These are phyloP conservation scores for Suillus discolor DNA, from an alignment of 768 basidiomycete species.

Conservation along the genomic window DNA sequence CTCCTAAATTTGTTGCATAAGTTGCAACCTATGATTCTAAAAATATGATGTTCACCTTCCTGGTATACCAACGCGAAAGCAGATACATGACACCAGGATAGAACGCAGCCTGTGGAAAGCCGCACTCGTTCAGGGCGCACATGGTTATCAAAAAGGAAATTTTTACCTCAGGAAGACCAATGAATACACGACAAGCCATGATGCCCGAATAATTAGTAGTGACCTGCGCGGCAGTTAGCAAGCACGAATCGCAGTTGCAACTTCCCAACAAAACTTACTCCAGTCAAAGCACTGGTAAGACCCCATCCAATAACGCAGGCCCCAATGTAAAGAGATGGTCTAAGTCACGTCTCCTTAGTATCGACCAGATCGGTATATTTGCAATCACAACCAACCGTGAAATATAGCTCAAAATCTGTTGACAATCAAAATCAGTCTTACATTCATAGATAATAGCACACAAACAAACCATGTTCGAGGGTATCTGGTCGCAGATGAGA, in stretches of 20 bases:
- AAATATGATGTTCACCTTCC: slow-evolving; percentile 22
- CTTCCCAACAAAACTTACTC: slow-evolving; percentile 35
- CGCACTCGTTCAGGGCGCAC: neutral
- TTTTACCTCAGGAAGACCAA: slow-evolving; percentile 60
- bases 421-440: neutral
- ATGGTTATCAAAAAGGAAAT: neutral
- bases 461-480: slow-evolving; percentile 60
- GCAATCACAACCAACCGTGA: slow-evolving; percentile 41
- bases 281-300: slow-evolving; percentile 61
- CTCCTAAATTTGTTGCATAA: slow-evolving; percentile 42
- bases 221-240: slow-evolving; percentile 36
- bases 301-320: slow-evolving; percentile 65
- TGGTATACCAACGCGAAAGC: slow-evolving; percentile 59
- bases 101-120: slow-evolving; percentile 50
- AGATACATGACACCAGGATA: slow-evolving; percentile 58
- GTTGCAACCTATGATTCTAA: neutral
- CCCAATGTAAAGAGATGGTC: slow-evolving; percentile 66
- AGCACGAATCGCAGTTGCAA: slow-evolving; percentile 5
- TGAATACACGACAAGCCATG: slow-evolving; percentile 57
- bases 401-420: slow-evolving; percentile 56
- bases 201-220: slow-evolving; percentile 58
- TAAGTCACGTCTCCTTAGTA: slow-evolving; percentile 21
- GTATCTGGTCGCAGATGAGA: slow-evolving; percentile 39
- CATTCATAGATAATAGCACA: neutral
- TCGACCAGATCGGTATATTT: neutral